Conservation (phyloP, 208 protist species). For the Plasmodiophora brassicae region DNA sequence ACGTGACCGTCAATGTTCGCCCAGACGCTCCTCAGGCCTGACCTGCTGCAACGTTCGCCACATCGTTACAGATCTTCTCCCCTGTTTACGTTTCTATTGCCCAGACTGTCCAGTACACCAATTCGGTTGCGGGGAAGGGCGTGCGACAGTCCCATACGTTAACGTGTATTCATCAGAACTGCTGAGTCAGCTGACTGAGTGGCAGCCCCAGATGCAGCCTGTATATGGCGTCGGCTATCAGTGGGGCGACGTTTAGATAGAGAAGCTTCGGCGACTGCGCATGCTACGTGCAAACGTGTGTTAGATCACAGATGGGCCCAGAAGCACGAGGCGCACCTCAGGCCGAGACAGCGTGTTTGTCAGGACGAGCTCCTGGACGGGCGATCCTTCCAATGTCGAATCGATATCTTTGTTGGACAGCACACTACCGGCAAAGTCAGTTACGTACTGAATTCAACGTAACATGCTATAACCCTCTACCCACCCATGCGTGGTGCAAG, state of each 20-base stretch:
- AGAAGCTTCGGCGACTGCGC: background rate
- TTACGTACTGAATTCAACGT: background rate
- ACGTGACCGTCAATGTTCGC: no score
- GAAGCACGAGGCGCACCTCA: background rate
- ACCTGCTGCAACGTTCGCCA: no score
- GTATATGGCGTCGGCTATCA: background rate
- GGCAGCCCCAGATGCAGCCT: background rate
- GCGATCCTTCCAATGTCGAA: background rate
- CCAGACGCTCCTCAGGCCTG: no score
- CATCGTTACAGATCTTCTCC: no score
- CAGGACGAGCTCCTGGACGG: background rate
- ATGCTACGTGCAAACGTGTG: background rate
- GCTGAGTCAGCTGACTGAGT: background rate
- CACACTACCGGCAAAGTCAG: background rate
- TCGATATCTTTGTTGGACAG: conserved; percentile 20
- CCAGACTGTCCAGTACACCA: no score
- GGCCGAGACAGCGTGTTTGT: background rate
- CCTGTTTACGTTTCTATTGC: no score
- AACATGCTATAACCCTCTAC: background rate
- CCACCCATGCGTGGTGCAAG: conserved; percentile 16
- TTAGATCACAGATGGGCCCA: background rate
- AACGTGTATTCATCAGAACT: conserved; percentile 10
- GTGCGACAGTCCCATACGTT: no score
- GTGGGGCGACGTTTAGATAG: background rate
- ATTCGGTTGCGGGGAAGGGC: no score